Evolutionary conservation across 352 stramenopile species (phyloP), one percentile per base, ranked within the genome.

Genomic region (Pythium plurisporium): DNA sequence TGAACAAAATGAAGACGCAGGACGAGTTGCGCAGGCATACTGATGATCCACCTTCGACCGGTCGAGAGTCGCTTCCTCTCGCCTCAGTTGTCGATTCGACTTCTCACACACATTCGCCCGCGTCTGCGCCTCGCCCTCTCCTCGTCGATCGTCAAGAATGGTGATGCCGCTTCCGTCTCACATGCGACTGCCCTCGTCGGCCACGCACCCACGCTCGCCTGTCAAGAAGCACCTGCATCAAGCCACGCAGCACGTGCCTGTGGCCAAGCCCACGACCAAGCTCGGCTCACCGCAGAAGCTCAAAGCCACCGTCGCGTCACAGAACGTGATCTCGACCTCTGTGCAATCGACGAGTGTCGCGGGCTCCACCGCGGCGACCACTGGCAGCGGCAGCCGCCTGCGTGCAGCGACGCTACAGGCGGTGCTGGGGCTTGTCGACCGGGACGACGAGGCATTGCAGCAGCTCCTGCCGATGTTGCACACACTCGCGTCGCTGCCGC

Each of bases 181-280:
- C 37, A 20, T 66, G 44, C 52, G 52, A 31, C 50, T 55, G 8
- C 46, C 58, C 17, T 59, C 49, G 34, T 40, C 56, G 5, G 30
- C 34, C 29, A 46, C 44, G 3, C 50, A 61, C 43, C 38, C 57
- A 25, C 59, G 72, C 48, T 86, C 79, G 4, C 76, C 79, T 14
- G 72, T 81, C 61, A 87, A 89, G 61, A 87, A 86, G 48, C 72
- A 82, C 26, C 49, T 79, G 3, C 51, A 70, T 46, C 54, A 76
- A 38, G 20, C 54, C 34, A 23, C 27, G 36, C 12, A 19, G 19
- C 44, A 27, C 17, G 38, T 45, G 19, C 10, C 20, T 22, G 22
- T 7, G 17, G 33, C 26, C 5, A 46, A 42, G 12, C 5, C 25
- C 3, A 29, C 31, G 20, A 15, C 23, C 31, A 61, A 61, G 37